Evolutionary conservation across 2,329 filamentous ascomycete genomes (phyloP).

Genomic region (Venturia oleaginea): DNA sequence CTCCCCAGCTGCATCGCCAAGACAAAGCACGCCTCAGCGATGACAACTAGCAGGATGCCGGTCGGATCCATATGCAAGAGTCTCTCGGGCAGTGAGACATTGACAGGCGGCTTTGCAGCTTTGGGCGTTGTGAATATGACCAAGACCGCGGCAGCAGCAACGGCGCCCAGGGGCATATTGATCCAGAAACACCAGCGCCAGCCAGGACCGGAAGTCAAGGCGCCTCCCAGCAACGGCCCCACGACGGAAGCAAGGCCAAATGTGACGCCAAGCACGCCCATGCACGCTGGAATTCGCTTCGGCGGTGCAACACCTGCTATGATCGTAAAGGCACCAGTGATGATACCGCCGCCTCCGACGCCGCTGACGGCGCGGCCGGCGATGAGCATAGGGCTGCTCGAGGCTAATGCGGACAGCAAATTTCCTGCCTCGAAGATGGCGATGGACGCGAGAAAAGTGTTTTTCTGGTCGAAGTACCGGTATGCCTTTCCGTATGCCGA

Average conservation of each 20-base stretch:
- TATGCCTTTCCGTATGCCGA: slow-evolving; percentile 13
- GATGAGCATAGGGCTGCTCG: slow-evolving; percentile 53
- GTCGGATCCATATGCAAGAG: slow-evolving; percentile 35
- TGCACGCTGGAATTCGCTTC: background rate
- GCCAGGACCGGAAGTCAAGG: slow-evolving; percentile 28
- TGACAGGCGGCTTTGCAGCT: background rate
- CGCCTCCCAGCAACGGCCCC: slow-evolving; percentile 37
- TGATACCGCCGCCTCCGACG: slow-evolving; percentile 52
- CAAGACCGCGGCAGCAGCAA: background rate
- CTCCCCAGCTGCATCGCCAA: background rate
- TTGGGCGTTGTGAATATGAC: background rate
- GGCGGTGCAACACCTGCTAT: slow-evolving; percentile 33
- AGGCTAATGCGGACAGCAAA: slow-evolving; percentile 21
- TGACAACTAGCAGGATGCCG: background rate
- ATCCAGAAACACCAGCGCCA: slow-evolving; percentile 24
- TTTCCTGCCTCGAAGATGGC: background rate
- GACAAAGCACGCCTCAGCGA: background rate
- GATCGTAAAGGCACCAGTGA: slow-evolving; percentile 53
- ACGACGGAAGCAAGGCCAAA: slow-evolving; percentile 33
- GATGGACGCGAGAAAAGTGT: background rate
- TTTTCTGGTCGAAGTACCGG: slow-evolving; percentile 12
- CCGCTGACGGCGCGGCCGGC: slow-evolving; percentile 54
- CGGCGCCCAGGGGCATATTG: slow-evolving; percentile 18
- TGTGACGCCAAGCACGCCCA: slow-evolving; percentile 27
- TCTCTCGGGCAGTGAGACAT: background rate